These are phyloP conservation scores for Penicillium brasilianum DNA, from an alignment of 2,329 filamentous ascomycete species.

Conservation along the genomic window DNA sequence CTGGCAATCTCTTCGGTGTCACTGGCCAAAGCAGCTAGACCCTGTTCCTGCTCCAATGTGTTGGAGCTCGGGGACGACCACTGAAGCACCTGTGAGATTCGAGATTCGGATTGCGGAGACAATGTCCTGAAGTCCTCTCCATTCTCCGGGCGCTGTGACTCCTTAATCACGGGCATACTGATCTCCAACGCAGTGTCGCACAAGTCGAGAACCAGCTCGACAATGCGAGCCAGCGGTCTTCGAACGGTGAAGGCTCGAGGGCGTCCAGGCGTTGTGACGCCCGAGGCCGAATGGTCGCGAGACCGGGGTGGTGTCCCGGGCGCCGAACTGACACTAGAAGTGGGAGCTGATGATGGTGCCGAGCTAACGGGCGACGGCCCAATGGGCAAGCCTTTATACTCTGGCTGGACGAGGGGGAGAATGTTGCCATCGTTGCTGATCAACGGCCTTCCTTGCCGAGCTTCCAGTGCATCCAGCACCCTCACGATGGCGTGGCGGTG, in stretches of 20 bases:
- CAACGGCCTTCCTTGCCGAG: conserved; percentile 53
- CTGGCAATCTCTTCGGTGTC: conserved; percentile 86
- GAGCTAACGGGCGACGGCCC: conserved; percentile 71
- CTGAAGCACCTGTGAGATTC: conserved; percentile 90
- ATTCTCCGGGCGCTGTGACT: conserved; percentile 64
- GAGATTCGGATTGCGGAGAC: conserved; percentile 93
- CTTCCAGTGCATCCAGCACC: conserved; percentile 89
- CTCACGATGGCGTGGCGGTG: conserved; percentile 94
- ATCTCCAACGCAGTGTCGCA: conserved; percentile 97
- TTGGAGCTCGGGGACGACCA: conserved; percentile 96
- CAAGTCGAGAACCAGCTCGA: conserved; percentile 90
- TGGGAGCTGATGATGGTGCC: conserved; percentile 72
- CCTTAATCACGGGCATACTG: conserved; percentile 90
- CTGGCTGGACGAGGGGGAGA: conserved; percentile 65
- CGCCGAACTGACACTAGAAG: conserved; percentile 72
- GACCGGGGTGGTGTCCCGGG: conserved; percentile 69
- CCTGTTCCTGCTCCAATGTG: conserved; percentile 90
- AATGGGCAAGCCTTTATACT: conserved; percentile 88
- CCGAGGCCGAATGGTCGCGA: conserved; percentile 67
- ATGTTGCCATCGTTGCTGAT: conserved; percentile 42
- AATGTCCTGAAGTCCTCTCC: conserved; percentile 83
- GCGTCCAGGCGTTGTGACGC: conserved; percentile 71
- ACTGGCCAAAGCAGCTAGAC: conserved; percentile 81
- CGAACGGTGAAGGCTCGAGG: conserved; percentile 89
- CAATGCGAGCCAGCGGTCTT: conserved; percentile 86